phyloP scores from a whole-genome alignment of 129 eudicot species.

The Flaveria bidentis region DNA sequence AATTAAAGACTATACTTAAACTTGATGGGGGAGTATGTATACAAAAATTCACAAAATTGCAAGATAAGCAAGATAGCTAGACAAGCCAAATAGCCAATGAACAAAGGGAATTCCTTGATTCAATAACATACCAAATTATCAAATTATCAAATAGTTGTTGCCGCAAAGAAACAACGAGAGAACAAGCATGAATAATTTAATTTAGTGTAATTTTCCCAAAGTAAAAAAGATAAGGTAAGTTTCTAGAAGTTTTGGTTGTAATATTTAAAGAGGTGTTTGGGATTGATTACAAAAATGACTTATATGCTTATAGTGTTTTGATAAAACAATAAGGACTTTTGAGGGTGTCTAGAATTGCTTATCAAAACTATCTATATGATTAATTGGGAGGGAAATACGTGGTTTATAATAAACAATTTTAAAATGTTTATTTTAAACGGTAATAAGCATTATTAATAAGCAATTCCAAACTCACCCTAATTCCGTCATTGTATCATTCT shows the following conservation, averaged over 20 bases:
- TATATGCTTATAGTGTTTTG: neutral
- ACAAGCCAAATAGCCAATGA: neutral
- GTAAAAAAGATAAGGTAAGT: neutral
- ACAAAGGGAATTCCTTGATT: neutral
- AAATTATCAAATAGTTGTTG: neutral
- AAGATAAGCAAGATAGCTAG: conserved; percentile 8
- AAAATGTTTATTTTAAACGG: neutral
- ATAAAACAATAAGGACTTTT: neutral
- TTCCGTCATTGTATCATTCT: neutral
- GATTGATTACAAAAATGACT: neutral
- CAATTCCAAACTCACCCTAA: neutral
- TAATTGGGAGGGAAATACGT: neutral
- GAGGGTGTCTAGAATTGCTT: neutral
- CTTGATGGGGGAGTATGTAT: neutral
- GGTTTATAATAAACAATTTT: neutral
- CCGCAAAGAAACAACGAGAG: neutral
- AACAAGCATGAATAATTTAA: neutral
- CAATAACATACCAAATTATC: conserved; percentile 1
- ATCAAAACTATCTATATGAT: neutral
- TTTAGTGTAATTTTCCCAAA: neutral
- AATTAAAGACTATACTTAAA: neutral
- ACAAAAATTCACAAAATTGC: neutral
- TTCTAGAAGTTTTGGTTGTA: neutral
- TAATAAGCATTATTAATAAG: neutral
- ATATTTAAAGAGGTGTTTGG: neutral